Base-by-base conservation (phyloP, 371 early-diverging fungal species). In the Nematocida displodere region DNA sequence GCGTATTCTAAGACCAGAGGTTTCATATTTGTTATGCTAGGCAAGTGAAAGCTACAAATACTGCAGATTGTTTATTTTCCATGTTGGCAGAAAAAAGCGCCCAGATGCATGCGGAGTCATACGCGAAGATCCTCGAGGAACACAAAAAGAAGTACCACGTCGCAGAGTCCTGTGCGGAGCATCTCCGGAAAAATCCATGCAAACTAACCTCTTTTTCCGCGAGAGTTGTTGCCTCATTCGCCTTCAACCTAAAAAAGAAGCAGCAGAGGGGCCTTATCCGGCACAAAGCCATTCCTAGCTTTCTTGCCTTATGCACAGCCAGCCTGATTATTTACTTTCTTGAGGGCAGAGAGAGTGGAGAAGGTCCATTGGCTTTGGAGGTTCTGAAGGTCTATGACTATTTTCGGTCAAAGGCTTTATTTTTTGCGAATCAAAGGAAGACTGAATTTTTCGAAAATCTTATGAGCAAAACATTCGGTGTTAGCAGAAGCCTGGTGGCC, bases 401-500 rank as follows among this genome's bases (percentile, higher is more conserved):
- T 7, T 17, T 62, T 13, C 8, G 36, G 36, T 44, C 36, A 8
- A 62, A 44, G 26, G 62, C 44, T 42, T 13, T 28, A 13, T 11
- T 47, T 2, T 33, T 15, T 62, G 37, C 29, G 5, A 20, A 8
- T 15, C 7, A 7, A 33, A 62, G 7, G 29, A 62, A 44, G 4
- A 11, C 15, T 13, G 62, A 29, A 44, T 47, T 47, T 62, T 62
- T 62, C 24, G 62, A 62, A 62, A 62, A 62, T 47, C 62, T 47
- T 5, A 62, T 62, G 62, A 8, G 29, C 4, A 48, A 36, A 42
- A 8, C 36, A 7, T 62, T 62, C 36, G 44, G 62, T 44, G 47
- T 44, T 29, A 44, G 46, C 62, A 62, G 5, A 34, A 8, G 52
- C 52, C 11, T 42, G 13, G 13, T 42, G 44, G 44, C 11, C 44